Evolutionary conservation across 495 filamentous ascomycete species (phyloP).

Genomic region (Penicillium verhagenii): DNA sequence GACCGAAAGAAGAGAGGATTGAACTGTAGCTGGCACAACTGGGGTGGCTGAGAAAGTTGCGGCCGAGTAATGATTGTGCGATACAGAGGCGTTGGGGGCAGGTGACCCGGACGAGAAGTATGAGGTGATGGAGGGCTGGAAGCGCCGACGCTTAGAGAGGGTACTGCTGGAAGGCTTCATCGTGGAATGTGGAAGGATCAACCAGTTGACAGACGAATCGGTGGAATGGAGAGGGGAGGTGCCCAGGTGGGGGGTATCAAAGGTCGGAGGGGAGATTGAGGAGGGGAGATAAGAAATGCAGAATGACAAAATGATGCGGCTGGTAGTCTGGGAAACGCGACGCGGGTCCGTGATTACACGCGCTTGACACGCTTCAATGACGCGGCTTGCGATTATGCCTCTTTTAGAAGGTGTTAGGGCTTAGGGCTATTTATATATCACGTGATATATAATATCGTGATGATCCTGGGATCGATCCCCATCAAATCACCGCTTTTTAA

Average conservation of each 20-base stretch:
- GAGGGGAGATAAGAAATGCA: conserved; percentile 14
- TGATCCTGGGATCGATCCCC: no score
- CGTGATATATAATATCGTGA: no score
- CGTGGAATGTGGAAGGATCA: conserved; percentile 8
- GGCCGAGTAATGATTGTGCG: conserved; percentile 44
- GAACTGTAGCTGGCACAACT: conserved; percentile 59
- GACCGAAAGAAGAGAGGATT: conserved; percentile 77
- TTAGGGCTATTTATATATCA: no score
- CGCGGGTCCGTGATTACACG: conserved; percentile 8
- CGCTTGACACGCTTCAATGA: conserved; percentile 10
- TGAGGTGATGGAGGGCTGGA: conserved; percentile 47
- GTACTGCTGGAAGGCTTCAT: conserved; percentile 21
- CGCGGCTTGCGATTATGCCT: conserved; percentile 24
- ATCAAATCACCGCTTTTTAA: no score
- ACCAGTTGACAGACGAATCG: no score
- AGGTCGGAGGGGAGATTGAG: conserved; percentile 7
- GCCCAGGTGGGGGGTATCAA: neutral
- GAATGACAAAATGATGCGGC: conserved; percentile 13
- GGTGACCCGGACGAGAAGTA: conserved; percentile 33
- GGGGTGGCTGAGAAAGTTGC: conserved; percentile 45
- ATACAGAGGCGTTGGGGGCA: conserved; percentile 19
- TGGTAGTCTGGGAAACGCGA: conserved; percentile 17
- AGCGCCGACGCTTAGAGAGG: conserved; percentile 44
- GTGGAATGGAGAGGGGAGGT: neutral
- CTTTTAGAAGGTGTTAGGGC: conserved; percentile 6